These are phyloP conservation scores for Phoenix dactylifera DNA, from an alignment of 176 grass and related monocot species.

Conservation along the genomic window DNA sequence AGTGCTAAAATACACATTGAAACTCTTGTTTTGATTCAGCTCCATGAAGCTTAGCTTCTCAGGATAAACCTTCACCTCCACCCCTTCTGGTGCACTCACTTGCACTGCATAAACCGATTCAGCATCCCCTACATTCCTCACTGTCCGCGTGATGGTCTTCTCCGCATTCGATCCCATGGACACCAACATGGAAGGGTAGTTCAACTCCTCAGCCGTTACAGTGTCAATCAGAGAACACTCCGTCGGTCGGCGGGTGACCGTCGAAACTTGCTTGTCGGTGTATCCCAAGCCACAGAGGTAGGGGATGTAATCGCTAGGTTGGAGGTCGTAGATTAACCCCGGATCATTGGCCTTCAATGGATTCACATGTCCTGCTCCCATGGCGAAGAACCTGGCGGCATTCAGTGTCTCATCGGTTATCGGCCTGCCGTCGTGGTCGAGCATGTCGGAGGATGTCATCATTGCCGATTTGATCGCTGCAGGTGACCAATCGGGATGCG, in stretches of 20 bases:
- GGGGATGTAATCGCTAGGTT: not conserved
- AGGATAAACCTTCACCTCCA: conserved; percentile 6
- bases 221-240: not conserved
- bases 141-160: not conserved
- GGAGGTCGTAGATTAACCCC: conserved; percentile 12
- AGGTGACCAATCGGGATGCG: conserved; percentile 13
- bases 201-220: not conserved
- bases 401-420: not conserved
- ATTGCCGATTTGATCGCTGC: conserved; percentile 12
- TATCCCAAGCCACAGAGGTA: not conserved
- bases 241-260: not conserved
- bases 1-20: too few relatives aligned
- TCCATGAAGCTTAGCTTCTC: not conserved
- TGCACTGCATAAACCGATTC: not conserved
- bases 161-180: not conserved
- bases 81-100: not conserved
- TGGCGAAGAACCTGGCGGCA: not conserved
- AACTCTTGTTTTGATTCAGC: too few relatives aligned
- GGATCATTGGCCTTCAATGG: conserved; percentile 8
- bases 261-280: not conserved
- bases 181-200: conserved; percentile 8
- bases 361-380: conserved; percentile 6
- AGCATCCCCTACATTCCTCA: conserved; percentile 10
- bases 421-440: not conserved
- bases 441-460: conserved; percentile 5